Evolutionary conservation across 495 filamentous ascomycete species (phyloP).

Genomic region (Podospora pseudopauciseta): DNA sequence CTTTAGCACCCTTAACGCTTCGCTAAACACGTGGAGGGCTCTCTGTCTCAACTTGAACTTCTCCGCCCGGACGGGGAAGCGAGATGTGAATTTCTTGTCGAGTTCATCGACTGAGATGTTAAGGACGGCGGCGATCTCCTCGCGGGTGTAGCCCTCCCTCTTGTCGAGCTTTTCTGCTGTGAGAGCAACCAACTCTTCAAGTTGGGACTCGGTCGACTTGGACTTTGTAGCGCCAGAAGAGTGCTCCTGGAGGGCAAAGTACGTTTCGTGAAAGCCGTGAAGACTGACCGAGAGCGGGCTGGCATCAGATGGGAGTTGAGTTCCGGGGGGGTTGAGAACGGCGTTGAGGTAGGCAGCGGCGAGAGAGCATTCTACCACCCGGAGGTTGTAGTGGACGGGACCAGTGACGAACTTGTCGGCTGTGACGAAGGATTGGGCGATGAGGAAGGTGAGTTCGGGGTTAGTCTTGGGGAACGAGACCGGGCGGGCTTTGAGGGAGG

Average conservation of each 20-base stretch:
- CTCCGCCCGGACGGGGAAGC: constrained; percentile 83
- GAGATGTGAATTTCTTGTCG: constrained; percentile 68
- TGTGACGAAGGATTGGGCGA: constrained; percentile 89
- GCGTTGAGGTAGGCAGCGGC: constrained; percentile 67
- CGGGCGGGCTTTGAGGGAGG: constrained; percentile 67
- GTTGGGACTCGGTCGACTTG: constrained; percentile 46
- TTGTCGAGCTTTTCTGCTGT: constrained; percentile 62
- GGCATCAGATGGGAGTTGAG: constrained; percentile 67
- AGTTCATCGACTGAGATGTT: constrained; percentile 66
- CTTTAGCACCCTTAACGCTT: constrained; percentile 79
- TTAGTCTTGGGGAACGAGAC: constrained; percentile 79
- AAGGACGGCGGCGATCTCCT: constrained; percentile 76
- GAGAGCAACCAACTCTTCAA: constrained; percentile 63
- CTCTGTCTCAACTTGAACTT: constrained; percentile 84
- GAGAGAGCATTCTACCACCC: constrained; percentile 90
- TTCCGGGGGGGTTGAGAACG: constrained; percentile 53
- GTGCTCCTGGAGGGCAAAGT: constrained; percentile 62
- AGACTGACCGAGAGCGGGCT: constrained; percentile 81
- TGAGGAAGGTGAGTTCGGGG: constrained; percentile 84
- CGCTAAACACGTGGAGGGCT: constrained; percentile 83
- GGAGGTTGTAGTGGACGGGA: constrained; percentile 91
- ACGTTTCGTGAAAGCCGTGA: constrained; percentile 77
- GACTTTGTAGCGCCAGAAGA: constrained; percentile 15
- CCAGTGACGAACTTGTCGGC: constrained; percentile 93
- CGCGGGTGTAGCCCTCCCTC: constrained; percentile 79